These are phyloP conservation scores for Leccinellum rugosiceps DNA, from an alignment of 768 basidiomycete species.

Conservation along the genomic window DNA sequence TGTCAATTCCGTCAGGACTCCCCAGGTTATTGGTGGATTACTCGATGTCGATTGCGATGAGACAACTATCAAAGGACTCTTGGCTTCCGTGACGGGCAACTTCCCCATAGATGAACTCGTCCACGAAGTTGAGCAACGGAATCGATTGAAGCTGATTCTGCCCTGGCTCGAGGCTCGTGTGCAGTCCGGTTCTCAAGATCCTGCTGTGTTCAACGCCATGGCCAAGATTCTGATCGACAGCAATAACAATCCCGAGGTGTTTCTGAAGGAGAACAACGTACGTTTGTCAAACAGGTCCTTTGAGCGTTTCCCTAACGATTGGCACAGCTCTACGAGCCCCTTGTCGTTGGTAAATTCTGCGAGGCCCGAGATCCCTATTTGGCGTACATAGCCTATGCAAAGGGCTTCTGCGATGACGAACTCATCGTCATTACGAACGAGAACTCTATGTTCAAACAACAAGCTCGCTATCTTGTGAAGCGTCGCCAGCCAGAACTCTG, in stretches of 20 bases:
- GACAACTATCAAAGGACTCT: constrained; percentile 88
- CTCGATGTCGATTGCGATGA: constrained; percentile 99
- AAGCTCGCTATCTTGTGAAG: constrained; percentile 96
- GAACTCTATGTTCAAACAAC: constrained; percentile 99
- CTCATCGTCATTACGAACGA: constrained; percentile 96
- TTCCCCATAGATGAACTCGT: constrained; percentile 99
- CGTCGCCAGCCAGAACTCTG: constrained; percentile 93
- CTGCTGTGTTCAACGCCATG: constrained; percentile 92
- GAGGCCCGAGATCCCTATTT: constrained; percentile 97
- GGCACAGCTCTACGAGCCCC: constrained; percentile 85
- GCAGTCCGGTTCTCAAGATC: constrained; percentile 89
- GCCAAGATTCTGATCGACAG: constrained; percentile 99
- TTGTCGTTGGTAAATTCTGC: constrained; percentile 98
- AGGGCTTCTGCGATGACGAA: constrained; percentile 98
- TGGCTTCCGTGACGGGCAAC: constrained; percentile 91
- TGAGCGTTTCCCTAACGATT: constrained; percentile 8
- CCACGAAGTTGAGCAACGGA: constrained; percentile 93
- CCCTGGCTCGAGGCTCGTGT: constrained; percentile 97
- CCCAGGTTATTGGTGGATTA: constrained; percentile 94
- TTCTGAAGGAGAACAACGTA: constrained; percentile 98
- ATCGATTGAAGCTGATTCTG: constrained; percentile 92
- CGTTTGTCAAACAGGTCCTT: constrained; percentile 26
- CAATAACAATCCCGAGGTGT: constrained; percentile 96
- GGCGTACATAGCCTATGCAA: constrained; percentile 98
- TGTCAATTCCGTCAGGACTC: constrained; percentile 95